These are phyloP conservation scores for Apocynum venetum DNA, from an alignment of 257 asterid genomes.

Conservation along the genomic window DNA sequence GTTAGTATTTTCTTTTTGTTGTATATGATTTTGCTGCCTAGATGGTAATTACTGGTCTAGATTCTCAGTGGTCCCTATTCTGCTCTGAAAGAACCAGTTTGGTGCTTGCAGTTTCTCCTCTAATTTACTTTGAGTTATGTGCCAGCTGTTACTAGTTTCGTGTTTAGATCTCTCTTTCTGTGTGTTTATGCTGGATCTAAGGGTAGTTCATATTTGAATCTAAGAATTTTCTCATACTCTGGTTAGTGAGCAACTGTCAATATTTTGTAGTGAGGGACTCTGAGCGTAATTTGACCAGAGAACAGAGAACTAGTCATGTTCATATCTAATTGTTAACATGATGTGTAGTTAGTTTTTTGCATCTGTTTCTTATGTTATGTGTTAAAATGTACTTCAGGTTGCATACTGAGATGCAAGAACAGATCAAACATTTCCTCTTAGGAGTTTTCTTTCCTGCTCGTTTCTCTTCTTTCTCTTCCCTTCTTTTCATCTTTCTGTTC, in stretches of 20 bases:
- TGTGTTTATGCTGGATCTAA: not conserved
- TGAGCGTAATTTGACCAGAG: not conserved
- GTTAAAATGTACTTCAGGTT: not conserved
- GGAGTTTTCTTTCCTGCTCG: not conserved
- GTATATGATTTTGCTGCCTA: not conserved
- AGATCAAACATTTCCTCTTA: constrained; percentile 1
- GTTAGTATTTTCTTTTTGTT: not conserved
- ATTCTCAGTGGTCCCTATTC: not conserved
- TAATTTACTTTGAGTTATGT: not conserved
- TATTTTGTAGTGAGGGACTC: not conserved
- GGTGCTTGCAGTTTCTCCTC: not conserved
- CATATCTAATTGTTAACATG: not conserved
- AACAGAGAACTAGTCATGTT: not conserved
- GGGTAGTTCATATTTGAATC: not conserved
- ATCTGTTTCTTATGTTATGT: not conserved
- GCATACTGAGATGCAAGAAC: not conserved
- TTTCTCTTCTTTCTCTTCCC: not conserved
- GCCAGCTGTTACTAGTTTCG: not conserved
- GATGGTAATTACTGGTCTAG: not conserved
- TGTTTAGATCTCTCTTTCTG: not conserved
- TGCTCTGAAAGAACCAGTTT: not conserved
- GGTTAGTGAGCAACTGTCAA: not conserved
- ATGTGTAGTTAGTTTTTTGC: not conserved
- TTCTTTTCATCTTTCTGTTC: not conserved
- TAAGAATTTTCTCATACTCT: not conserved